Evolutionary conservation across 1,139 yeast species (phyloP).

Genomic region (Nadsonia commutata): DNA sequence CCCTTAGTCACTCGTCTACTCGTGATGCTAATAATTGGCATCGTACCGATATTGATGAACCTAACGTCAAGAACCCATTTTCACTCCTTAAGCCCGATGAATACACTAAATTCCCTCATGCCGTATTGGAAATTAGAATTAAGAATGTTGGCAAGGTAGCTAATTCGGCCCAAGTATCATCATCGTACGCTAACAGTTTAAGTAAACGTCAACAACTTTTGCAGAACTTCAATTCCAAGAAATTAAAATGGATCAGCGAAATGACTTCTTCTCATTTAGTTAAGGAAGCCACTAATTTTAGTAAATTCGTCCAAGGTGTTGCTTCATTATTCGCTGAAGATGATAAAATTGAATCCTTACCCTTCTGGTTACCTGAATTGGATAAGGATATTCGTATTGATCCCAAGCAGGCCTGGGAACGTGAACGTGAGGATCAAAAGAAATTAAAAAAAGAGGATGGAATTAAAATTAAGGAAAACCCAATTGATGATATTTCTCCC

Average conservation of each 20-base stretch:
- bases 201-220: conserved; percentile 5
- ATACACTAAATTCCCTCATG: conserved; percentile 70
- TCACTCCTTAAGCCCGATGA: conserved; percentile 76
- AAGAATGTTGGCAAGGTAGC: conserved; percentile 17
- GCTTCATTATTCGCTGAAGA: conserved; percentile 80
- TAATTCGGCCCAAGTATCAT: conserved; percentile 6
- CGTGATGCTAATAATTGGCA: conserved; percentile 89
- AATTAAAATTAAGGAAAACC: not conserved
- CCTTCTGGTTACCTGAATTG: conserved; percentile 88
- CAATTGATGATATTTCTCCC: not conserved
- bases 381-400: conserved; percentile 63
- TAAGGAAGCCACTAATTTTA: conserved; percentile 81
- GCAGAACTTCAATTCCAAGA: conserved; percentile 19
- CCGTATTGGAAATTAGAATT: conserved; percentile 77
- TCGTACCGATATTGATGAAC: conserved; percentile 73
- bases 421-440: conserved; percentile 25
- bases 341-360: conserved; percentile 76
- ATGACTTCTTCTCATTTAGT: conserved; percentile 71
- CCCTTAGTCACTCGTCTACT: conserved; percentile 61
- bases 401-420: conserved; percentile 60
- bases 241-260: conserved; percentile 74
- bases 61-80: conserved; percentile 49
- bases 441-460: conserved; percentile 4
- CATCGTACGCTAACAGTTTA: conserved; percentile 3
- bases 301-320: conserved; percentile 82